A percentile compares a stretch with the other conserved stretches of the same genome.
These are phyloP conservation scores for Sugiyamaella chiloensis DNA, from an alignment of 805 yeast species.

Conservation along the genomic window DNA sequence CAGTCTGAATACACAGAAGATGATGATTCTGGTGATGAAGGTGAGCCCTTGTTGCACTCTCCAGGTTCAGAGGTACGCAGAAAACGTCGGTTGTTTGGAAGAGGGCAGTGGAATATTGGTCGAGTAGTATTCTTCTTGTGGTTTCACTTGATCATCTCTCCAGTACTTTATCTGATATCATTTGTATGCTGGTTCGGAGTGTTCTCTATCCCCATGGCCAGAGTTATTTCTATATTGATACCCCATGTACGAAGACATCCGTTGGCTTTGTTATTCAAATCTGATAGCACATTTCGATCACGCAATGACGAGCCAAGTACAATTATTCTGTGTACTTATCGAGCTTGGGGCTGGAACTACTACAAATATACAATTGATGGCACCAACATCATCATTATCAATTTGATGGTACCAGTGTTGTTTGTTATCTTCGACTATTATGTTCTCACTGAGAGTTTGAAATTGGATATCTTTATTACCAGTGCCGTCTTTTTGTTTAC, in stretches of 20 bases:
- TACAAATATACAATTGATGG: conserved; percentile 97
- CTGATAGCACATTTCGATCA: conserved; percentile 34
- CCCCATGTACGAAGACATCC: conserved; percentile 88
- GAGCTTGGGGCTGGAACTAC: conserved; percentile 89
- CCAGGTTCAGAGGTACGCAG: conserved; percentile 7
- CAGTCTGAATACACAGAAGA: background rate
- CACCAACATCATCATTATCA: conserved; percentile 88
- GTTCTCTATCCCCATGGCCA: conserved; percentile 91
- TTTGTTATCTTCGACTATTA: conserved; percentile 81
- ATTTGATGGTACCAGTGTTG: conserved; percentile 71
- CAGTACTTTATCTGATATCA: conserved; percentile 55
- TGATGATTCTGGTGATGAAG: conserved; percentile 11
- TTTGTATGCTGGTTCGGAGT: conserved; percentile 75
- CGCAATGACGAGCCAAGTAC: conserved; percentile 41
- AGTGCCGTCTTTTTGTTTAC: conserved; percentile 65
- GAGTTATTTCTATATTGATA: conserved; percentile 62
- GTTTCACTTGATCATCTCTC: conserved; percentile 68
- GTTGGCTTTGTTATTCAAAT: conserved; percentile 73
- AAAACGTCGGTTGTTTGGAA: conserved; percentile 65
- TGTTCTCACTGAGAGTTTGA: conserved; percentile 50
- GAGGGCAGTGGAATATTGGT: conserved; percentile 89
- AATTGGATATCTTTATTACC: conserved; percentile 45
- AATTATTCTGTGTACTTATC: conserved; percentile 81
- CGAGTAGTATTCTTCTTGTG: conserved; percentile 70
- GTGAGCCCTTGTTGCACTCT: conserved; percentile 9